Evolutionary conservation across 768 basidiomycete genomes (phyloP).

Genomic region (Russula olivacea): DNA sequence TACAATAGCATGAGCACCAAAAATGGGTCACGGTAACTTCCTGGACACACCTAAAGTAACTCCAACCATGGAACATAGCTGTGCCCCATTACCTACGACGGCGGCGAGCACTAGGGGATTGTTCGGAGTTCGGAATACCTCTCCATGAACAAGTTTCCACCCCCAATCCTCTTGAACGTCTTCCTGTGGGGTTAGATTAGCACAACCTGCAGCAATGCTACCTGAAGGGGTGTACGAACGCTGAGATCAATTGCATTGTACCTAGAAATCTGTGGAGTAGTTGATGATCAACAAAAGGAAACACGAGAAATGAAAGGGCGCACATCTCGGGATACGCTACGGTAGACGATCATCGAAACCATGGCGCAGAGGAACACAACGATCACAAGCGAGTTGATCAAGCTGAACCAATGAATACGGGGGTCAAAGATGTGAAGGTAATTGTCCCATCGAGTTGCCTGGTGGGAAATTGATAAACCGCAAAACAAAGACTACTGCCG

Average conservation of each 20-base stretch:
- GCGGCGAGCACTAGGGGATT: slow-evolving; percentile 75
- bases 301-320: slow-evolving; percentile 26
- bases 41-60: slow-evolving; percentile 68
- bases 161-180: slow-evolving; percentile 98
- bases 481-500: neutral
- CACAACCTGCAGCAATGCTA: neutral
- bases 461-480: slow-evolving; percentile 8
- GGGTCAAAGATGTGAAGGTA: slow-evolving; percentile 94
- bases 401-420: slow-evolving; percentile 93
- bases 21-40: too few species aligned
- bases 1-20: neutral
- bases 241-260: slow-evolving; percentile 93
- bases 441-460: slow-evolving; percentile 96
- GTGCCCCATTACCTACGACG: slow-evolving; percentile 86
- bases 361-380: slow-evolving; percentile 87
- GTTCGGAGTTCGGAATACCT: slow-evolving; percentile 84
- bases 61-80: slow-evolving; percentile 78
- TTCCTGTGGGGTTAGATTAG: slow-evolving; percentile 46
- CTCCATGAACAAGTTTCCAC: slow-evolving; percentile 96
- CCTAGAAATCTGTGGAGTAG: slow-evolving; percentile 58
- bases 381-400: slow-evolving; percentile 89
- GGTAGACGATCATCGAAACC: slow-evolving; percentile 86
- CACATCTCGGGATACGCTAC: slow-evolving; percentile 86
- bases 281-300: neutral
- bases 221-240: slow-evolving; percentile 39